Base-by-base conservation (phyloP, 2,329 filamentous ascomycete genomes). In the Aureobasidium sp. region DNA sequence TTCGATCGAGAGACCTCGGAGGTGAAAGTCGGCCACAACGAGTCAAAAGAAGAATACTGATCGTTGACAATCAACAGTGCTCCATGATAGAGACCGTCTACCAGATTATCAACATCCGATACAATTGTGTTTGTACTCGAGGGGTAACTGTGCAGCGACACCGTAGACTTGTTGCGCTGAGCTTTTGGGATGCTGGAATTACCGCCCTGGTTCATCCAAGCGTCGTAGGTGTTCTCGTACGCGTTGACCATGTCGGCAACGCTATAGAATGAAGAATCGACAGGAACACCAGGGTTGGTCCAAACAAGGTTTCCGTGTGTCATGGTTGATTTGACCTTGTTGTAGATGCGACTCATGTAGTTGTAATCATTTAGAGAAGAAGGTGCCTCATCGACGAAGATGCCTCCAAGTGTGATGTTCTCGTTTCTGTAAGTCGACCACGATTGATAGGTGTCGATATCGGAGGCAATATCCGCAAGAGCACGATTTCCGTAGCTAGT, bases 351-450 rank as follows among this genome's bases (percentile, higher is more conserved):
- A 4, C 12, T n/a, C 60, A 62, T 62, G 45, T 62, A 62, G n/a
- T n/a, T 24, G 30, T 55, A 24, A 22, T 54, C 41, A 6, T 42
- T 39, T 22, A 34, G 30, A 24, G 57, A 48, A 14, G 49, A 24
- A 14, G 62, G 64, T 29, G 63, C 53, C 53, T 66, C 63, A 56
- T 65, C 64, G 49, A 64, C 56, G 54, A 65, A 66, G 53, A 66
- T 63, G 19, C 63, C 64, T 16, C 58, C 42, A 17, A 64, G 37
- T 30, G 60, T 56, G 44, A 63, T 61, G 39, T 61, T 58, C 30
- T 39, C 48, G 55, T 58, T 25, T 6, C 53, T 19, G 39, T 52
- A 42, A 25, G 37, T 60, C 50, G 34, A 48, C 58, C 58, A 60
- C 3, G 27, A 19, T 34, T 57, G 55, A 52, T 60, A 64, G 4